Conservation (phyloP, 768 basidiomycete genomes). For the Leccinellum rugosiceps region DNA sequence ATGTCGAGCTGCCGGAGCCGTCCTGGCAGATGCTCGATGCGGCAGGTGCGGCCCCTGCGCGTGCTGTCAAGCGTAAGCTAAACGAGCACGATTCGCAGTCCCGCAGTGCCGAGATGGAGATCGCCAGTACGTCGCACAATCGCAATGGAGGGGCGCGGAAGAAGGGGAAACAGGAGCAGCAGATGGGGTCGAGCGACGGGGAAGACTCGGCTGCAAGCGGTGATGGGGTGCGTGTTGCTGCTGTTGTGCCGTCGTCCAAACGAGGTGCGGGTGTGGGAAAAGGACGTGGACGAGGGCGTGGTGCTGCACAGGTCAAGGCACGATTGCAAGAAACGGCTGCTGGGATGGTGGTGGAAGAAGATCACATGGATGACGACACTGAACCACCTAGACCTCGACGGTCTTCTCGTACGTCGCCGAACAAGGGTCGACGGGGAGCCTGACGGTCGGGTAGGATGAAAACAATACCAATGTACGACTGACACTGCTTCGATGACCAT, state of each 20-base stretch:
- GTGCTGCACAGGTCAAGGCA: conserved; percentile 12
- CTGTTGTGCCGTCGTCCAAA: conserved; percentile 7
- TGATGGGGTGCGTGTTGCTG: conserved; percentile 2
- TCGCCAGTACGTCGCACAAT: conserved; percentile 2
- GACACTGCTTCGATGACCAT: not conserved
- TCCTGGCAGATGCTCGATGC: conserved; percentile 53
- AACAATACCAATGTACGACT: not conserved
- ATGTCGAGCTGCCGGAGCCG: conserved; percentile 45
- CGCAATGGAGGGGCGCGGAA: conserved; percentile 18
- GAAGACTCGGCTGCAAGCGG: conserved; percentile 13
- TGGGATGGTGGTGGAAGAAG: conserved; percentile 29
- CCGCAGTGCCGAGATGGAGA: conserved; percentile 27
- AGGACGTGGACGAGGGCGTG: conserved; percentile 25
- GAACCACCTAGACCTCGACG: conserved; percentile 30
- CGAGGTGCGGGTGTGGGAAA: conserved; percentile 19
- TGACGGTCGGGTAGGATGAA: conserved; percentile 1
- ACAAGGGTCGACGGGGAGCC: conserved; percentile 26
- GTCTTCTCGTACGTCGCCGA: conserved; percentile 33
- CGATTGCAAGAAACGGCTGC: conserved; percentile 25
- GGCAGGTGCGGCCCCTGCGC: conserved; percentile 22
- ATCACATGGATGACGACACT: conserved; percentile 25
- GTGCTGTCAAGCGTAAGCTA: conserved; percentile 38
- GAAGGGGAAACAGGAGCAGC: conserved; percentile 23
- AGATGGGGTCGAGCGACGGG: conserved; percentile 11
- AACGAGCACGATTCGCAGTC: conserved; percentile 22